Evolutionary conservation across 148 eudicot genomes (phyloP).

Genomic region (Heliosperma pusillum): DNA sequence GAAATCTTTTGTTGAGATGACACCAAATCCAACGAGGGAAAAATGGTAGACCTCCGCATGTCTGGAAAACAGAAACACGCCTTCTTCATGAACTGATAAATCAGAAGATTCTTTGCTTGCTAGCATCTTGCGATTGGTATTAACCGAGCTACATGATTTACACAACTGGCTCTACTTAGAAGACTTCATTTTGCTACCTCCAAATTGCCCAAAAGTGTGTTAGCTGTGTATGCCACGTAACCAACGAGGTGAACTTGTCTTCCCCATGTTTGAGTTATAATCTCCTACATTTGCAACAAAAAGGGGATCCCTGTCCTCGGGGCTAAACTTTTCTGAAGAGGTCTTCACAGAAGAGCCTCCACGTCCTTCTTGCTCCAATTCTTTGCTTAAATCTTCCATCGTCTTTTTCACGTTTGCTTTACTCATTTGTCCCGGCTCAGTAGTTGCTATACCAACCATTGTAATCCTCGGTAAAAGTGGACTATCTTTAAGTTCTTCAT

Average conservation of each 20-base stretch:
- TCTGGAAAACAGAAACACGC: background rate
- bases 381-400: slow-evolving; percentile 79
- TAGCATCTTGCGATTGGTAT: background rate
- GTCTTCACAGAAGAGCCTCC: slow-evolving; percentile 28
- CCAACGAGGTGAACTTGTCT: slow-evolving; percentile 52
- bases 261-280: slow-evolving; percentile 50
- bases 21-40: background rate
- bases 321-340: slow-evolving; percentile 21
- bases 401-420: slow-evolving; percentile 71
- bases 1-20: background rate
- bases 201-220: background rate
- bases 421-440: slow-evolving; percentile 67
- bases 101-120: background rate
- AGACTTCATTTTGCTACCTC: too few relatives aligned
- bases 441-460: slow-evolving; percentile 82
- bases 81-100: too few relatives aligned
- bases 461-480: slow-evolving; percentile 82
- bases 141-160: slow-evolving; percentile 15
- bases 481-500: slow-evolving; percentile 40
- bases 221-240: slow-evolving; percentile 44
- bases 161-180: slow-evolving; percentile 10
- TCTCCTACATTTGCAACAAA: slow-evolving; percentile 91
- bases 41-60: background rate
- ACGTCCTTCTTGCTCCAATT: slow-evolving; percentile 56
- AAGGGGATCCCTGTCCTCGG: slow-evolving; percentile 76